phyloP scores from a whole-genome alignment of 345 rosid species.

The Arabis alpina region DNA sequence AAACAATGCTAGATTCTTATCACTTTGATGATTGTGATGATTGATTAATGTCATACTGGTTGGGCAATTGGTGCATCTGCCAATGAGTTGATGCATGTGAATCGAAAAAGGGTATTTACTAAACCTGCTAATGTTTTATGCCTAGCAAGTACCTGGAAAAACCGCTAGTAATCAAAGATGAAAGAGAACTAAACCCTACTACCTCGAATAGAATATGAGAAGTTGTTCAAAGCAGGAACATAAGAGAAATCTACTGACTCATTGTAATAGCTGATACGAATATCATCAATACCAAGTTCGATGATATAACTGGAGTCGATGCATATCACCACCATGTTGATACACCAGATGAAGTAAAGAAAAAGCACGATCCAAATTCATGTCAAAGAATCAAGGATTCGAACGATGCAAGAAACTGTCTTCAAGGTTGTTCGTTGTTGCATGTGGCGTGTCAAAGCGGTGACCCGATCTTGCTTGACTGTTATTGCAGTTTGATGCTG shows the following conservation, averaged over 20 bases:
- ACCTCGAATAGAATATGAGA: conserved; percentile 58
- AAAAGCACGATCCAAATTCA: conserved; percentile 54
- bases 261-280: conserved; percentile 57
- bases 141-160: conserved; percentile 71
- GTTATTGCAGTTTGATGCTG: conserved; percentile 80
- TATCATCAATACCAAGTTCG: conserved; percentile 61
- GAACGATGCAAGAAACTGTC: conserved; percentile 61
- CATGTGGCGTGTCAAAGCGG: conserved; percentile 78
- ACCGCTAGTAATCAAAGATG: conserved; percentile 53
- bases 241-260: conserved; percentile 70
- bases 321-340: conserved; percentile 48
- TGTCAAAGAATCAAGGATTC: conserved; percentile 67
- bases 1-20: not conserved
- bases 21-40: not conserved
- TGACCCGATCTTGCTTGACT: conserved; percentile 66
- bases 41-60: too few relatives aligned
- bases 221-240: conserved; percentile 66
- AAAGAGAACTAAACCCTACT: conserved; percentile 36
- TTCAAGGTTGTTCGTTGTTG: conserved; percentile 79
- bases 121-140: conserved; percentile 30
- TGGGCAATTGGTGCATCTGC: not conserved
- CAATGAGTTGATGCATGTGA: not conserved
- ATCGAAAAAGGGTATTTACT: not conserved
- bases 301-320: conserved; percentile 50
- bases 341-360: conserved; percentile 37